Base-by-base conservation (phyloP, 495 filamentous ascomycete species). In the Penicillium egyptiacum region DNA sequence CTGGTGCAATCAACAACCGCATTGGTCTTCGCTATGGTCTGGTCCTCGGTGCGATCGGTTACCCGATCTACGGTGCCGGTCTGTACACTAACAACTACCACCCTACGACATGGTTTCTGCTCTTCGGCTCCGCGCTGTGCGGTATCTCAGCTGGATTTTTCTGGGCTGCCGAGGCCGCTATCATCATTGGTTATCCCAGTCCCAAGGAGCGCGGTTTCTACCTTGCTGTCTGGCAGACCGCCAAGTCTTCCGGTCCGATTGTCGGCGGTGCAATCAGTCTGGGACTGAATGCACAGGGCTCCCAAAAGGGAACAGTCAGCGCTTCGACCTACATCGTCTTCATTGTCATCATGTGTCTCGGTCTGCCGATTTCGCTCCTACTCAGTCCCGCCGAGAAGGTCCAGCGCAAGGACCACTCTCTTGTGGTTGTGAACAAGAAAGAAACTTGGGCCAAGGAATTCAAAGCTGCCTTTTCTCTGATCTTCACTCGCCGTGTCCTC, bases 81-180 rank as follows among this genome's bases (percentile, higher is more conserved):
- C 68, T 88, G 2, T 87, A 88, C 64, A 80, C 78, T 50, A 88
- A 88, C 60, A 87, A 85, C 66, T 77, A 83, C 30, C 83, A 75
- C 58, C 79, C 82, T 11, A 85, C 73, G 28, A 78, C 82, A 48
- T 88, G 85, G 85, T 75, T 86, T 20, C 75, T 85, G 23, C 74
- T 86, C 28, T 72, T 87, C 50, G 85, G 85, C n/a, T 81, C 82
- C 20, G 83, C 81, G 5, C 65, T 84, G 35, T 87, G 85, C 61
- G 85, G 85, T 49, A 75, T 88, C 47, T 83, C 80, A 0, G 85
- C 84, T 0, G 83, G 84, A 12, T 77, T 86, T n/a, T 87, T 87
- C 68, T 88, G 85, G 85, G 79, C 78, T 48, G 78, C 82, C 3
- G 85, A 87, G 64, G 82, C 80, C 12, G 83, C 85, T n/a, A 86